phyloP scores from a whole-genome alignment of 1,139 yeast genomes.

The Suhomyces ambrosiae region DNA sequence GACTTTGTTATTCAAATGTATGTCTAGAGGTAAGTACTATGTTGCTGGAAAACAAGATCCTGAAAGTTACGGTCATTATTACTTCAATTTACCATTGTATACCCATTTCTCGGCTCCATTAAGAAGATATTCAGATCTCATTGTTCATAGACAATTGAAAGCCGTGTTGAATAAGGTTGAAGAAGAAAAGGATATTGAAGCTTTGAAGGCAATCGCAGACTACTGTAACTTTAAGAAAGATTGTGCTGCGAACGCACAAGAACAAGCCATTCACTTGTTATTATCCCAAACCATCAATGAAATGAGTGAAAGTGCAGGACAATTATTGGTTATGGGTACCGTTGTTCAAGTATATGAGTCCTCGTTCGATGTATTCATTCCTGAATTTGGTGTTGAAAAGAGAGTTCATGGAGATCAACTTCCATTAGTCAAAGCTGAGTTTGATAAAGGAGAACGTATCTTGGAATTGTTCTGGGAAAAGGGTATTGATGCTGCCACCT shows the following conservation, averaged over 20 bases:
- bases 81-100: conserved; percentile 79
- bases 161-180: conserved; percentile 48
- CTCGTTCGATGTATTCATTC: conserved; percentile 90
- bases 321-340: conserved; percentile 80
- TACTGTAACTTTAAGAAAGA: conserved; percentile 95
- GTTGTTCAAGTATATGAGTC: conserved; percentile 94
- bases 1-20: conserved; percentile 75
- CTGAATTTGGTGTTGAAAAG: conserved; percentile 95
- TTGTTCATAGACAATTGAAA: conserved; percentile 91
- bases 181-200: conserved; percentile 59
- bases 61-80: conserved; percentile 76
- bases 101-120: conserved; percentile 95
- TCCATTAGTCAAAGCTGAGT: conserved; percentile 91
- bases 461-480: conserved; percentile 91
- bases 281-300: conserved; percentile 84
- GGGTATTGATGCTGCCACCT: conserved; percentile 89
- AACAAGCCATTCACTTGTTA: conserved; percentile 86
- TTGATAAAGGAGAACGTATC: conserved; percentile 65
- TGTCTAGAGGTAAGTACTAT: conserved; percentile 83
- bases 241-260: conserved; percentile 91
- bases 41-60: conserved; percentile 88
- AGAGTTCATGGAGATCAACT: conserved; percentile 97
- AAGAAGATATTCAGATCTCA: conserved; percentile 87
- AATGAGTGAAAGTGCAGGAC: conserved; percentile 76
- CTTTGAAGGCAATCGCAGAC: conserved; percentile 80